phyloP scores from a whole-genome alignment of 352 stramenopile genomes.

The Phytophthora kernoviae region DNA sequence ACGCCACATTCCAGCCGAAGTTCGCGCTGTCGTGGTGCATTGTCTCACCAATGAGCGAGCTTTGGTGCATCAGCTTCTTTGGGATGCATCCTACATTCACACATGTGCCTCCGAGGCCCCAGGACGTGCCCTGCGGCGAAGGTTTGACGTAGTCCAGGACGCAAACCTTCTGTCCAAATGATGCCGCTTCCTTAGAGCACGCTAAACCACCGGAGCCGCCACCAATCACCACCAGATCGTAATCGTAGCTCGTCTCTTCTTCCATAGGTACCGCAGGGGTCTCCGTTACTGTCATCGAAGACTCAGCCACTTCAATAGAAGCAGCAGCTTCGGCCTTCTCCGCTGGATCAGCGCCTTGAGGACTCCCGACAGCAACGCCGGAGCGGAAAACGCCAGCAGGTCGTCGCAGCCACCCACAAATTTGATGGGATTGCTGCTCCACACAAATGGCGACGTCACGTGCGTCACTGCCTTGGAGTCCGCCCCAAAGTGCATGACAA shows the following conservation, averaged over 20 bases:
- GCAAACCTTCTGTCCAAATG: constrained; percentile 93
- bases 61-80: constrained; percentile 99
- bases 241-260: constrained; percentile 62
- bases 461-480: constrained; percentile 51
- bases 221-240: constrained; percentile 85
- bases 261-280: constrained; percentile 1
- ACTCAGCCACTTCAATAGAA: background rate
- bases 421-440: constrained; percentile 50
- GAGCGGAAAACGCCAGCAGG: constrained; percentile 65
- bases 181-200: constrained; percentile 94
- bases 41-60: constrained; percentile 90
- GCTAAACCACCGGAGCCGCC: constrained; percentile 91
- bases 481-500: constrained; percentile 41
- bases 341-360: constrained; percentile 2
- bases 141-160: constrained; percentile 96
- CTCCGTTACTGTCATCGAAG: constrained; percentile 2
- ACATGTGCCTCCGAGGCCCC: constrained; percentile 96
- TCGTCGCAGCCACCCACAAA: constrained; percentile 79
- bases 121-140: constrained; percentile 87
- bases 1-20: constrained; percentile 85
- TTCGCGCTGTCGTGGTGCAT: constrained; percentile 83
- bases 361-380: constrained; percentile 30
- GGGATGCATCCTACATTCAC: constrained; percentile 99
- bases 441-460: constrained; percentile 81
- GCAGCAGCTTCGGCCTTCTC: constrained; percentile 6